Evolutionary conservation across 2,329 filamentous ascomycete genomes (phyloP).

Genomic region (Fusarium gaditjirri): DNA sequence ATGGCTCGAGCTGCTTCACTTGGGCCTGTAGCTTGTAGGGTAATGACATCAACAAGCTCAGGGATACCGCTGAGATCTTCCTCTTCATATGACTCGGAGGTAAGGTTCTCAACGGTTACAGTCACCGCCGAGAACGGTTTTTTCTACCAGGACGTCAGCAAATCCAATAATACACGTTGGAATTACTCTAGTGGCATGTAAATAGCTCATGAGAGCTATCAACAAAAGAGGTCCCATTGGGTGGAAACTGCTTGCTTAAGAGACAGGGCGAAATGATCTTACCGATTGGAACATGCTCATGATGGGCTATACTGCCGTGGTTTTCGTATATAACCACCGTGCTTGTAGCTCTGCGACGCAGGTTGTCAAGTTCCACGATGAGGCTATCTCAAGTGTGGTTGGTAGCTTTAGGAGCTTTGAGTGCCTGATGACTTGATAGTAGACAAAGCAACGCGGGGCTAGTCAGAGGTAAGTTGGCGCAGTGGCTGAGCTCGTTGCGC

Average conservation of each 20-base stretch:
- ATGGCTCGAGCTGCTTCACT: slow-evolving; percentile 90
- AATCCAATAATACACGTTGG: background rate
- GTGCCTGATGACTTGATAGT: slow-evolving; percentile 17
- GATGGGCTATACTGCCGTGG: background rate
- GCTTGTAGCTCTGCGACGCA: background rate
- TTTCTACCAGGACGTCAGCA: slow-evolving; percentile 50
- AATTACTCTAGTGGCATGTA: background rate
- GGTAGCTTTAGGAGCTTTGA: slow-evolving; percentile 14
- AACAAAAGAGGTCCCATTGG: background rate
- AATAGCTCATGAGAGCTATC: slow-evolving; percentile 27
- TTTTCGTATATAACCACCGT: no score
- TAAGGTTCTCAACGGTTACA: slow-evolving; percentile 90
- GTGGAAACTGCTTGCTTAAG: background rate
- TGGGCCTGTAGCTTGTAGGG: slow-evolving; percentile 86
- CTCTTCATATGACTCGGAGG: slow-evolving; percentile 87
- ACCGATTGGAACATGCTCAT: slow-evolving; percentile 48
- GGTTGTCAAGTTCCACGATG: slow-evolving; percentile 1
- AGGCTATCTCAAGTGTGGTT: slow-evolving; percentile 30
- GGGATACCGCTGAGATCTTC: slow-evolving; percentile 93
- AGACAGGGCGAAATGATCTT: background rate
- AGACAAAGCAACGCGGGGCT: slow-evolving; percentile 7
- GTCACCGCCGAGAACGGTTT: slow-evolving; percentile 94
- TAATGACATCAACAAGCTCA: slow-evolving; percentile 93
- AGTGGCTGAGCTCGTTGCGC: background rate
- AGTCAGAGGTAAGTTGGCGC: background rate